Evolutionary conservation across 2,329 filamentous ascomycete genomes (phyloP), one percentile per base, ranked within the genome.

Genomic region (Ophidiomyces ophidiicola): DNA sequence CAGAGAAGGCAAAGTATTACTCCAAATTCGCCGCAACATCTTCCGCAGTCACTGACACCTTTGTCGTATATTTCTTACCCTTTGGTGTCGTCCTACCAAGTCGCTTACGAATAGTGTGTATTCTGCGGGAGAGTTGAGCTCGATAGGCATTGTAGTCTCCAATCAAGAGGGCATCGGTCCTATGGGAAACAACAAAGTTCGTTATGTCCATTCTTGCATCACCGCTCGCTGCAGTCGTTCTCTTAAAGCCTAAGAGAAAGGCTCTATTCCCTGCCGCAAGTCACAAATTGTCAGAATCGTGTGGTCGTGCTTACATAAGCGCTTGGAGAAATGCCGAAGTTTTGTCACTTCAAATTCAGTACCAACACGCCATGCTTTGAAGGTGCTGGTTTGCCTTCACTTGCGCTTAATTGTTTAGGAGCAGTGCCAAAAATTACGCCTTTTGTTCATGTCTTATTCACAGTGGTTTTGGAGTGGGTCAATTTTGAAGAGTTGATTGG

Each of bases 111-210:
- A 82, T 71, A 55, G 80, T 85, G 57, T 84, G 80, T 43, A 98
- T 71, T 55, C 83, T 80, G 57, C 84, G 82, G 48, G 80, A 77
- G 36, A 92, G 71, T 57, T 85, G 82, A 34, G 70, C 69, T 53
- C 86, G 80, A 61, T 96, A 96, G 42, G 80, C 80, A 55, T 76
- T 76, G 65, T 94, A 87, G 64, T 94, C 86, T 50, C 86, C 87
- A 48, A 90, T 78, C 20, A 93, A 74, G 36, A 94, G 78, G 25
- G 84, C 84, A 53, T 82, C 75, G 58, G 93, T 82, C 47, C 90
- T 74, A 48, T 81, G 78, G 38, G 78, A 76, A 54, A 86, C 73
- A 50, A 96, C 68, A 48, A 84, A 87, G 50, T 76, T 76, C 41
- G 90, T 96, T 61, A 96, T 84, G 48, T 94, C 84, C 88, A 96